These are phyloP conservation scores for Pythium guiyangense DNA, from an alignment of 352 stramenopile genomes.

Conservation along the genomic window DNA sequence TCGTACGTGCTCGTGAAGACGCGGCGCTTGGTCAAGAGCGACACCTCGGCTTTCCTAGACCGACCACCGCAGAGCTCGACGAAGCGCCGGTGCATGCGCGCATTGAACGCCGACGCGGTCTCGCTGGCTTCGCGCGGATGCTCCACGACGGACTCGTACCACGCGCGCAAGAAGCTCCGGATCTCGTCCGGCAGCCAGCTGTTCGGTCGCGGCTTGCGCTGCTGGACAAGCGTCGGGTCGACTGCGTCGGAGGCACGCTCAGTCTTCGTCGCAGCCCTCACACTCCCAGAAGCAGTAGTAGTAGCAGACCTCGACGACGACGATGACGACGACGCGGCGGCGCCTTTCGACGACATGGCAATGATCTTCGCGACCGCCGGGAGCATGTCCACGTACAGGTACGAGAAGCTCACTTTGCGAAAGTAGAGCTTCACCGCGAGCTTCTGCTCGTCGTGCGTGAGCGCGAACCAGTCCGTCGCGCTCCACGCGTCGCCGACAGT, in stretches of 20 bases:
- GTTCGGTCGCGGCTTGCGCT: slow-evolving; percentile 5
- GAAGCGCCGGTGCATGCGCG: slow-evolving; percentile 5
- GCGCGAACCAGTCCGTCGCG: slow-evolving; percentile 6
- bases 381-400: slow-evolving; percentile 13
- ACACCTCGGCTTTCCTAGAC: slow-evolving; percentile 11
- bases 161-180: slow-evolving; percentile 7
- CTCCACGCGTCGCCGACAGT: too few relatives aligned
- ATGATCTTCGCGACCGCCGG: slow-evolving; percentile 8
- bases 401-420: slow-evolving; percentile 14
- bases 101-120: slow-evolving; percentile 5
- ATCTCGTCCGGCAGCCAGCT: slow-evolving; percentile 9
- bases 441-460: slow-evolving; percentile 10
- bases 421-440: slow-evolving; percentile 6
- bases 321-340: too few relatives aligned
- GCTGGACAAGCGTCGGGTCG: background rate
- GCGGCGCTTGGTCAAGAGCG: slow-evolving; percentile 10
- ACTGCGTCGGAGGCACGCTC: background rate
- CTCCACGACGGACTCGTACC: slow-evolving; percentile 3
- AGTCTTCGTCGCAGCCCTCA: too few relatives aligned
- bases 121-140: slow-evolving; percentile 3
- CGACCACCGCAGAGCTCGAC: slow-evolving; percentile 5
- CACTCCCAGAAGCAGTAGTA: too few relatives aligned
- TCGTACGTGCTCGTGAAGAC: slow-evolving; percentile 12
- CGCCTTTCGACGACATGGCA: background rate
- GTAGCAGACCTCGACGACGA: too few relatives aligned